Conservation (phyloP, 1,284 basidiomycete genomes). For the Psilocybe mexicana region DNA sequence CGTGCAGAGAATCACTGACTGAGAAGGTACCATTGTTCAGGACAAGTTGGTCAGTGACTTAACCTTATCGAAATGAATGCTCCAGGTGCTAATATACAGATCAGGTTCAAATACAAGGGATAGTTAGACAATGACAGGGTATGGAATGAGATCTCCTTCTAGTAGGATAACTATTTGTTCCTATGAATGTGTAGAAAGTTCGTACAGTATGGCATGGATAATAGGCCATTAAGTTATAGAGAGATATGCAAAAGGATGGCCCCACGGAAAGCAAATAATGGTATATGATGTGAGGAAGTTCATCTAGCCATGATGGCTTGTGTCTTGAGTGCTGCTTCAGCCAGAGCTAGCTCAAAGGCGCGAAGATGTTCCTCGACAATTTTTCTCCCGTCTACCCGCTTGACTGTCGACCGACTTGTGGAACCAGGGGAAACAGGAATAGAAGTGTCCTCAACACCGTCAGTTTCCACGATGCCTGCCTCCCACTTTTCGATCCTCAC, state of each 20-base stretch:
- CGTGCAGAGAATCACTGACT: background rate
- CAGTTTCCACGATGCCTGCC: constrained; percentile 50
- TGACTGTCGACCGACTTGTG: constrained; percentile 27
- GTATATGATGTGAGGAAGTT: constrained; percentile 16
- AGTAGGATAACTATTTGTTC: constrained; percentile 17
- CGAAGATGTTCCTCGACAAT: constrained; percentile 73
- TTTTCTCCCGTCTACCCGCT: constrained; percentile 61
- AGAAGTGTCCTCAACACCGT: constrained; percentile 27
- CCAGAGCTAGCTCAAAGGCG: constrained; percentile 69
- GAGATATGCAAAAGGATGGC: constrained; percentile 22
- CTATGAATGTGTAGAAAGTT: constrained; percentile 17
- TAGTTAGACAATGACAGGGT: constrained; percentile 27
- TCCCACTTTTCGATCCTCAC: constrained; percentile 78
- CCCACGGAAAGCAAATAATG: constrained; percentile 5
- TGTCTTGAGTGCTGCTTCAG: constrained; percentile 70
- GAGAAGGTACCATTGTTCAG: constrained; percentile 28
- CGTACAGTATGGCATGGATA: constrained; percentile 22
- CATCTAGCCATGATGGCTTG: constrained; percentile 73
- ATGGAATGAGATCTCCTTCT: constrained; percentile 17
- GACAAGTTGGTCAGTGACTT: constrained; percentile 48
- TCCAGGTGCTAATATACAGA: constrained; percentile 18
- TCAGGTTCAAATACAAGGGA: constrained; percentile 63
- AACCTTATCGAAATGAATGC: constrained; percentile 1
- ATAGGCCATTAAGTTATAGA: constrained; percentile 11
- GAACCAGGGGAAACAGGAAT: constrained; percentile 30